phyloP scores from a whole-genome alignment of 2,329 filamentous ascomycete genomes.

The Teratosphaeria pseudoeucalypti region DNA sequence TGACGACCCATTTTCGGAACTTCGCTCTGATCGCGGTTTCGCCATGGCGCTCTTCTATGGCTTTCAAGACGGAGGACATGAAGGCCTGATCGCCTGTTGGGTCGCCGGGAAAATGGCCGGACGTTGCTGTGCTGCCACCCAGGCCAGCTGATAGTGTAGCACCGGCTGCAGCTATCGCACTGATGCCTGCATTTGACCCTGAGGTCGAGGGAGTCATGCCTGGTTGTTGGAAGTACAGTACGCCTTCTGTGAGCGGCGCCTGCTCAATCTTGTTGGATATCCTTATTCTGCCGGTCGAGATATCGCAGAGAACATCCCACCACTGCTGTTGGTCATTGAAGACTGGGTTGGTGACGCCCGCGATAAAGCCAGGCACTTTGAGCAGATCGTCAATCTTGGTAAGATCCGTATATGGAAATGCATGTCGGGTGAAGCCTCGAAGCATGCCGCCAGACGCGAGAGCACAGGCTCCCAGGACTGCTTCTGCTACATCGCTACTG shows the following conservation, averaged over 20 bases:
- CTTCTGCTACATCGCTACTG: conserved; percentile 91
- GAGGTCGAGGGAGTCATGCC: conserved; percentile 4
- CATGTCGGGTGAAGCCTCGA: conserved; percentile 86
- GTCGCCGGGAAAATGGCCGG: conserved; percentile 40
- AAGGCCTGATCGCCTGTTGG: conserved; percentile 80
- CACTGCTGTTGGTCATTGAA: conserved; percentile 93
- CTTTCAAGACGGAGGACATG: conserved; percentile 74
- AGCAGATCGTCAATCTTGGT: conserved; percentile 96
- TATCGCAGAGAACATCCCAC: conserved; percentile 95
- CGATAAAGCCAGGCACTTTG: conserved; percentile 94
- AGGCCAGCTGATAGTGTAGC: conserved; percentile 27
- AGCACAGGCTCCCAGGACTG: conserved; percentile 93
- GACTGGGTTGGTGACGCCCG: conserved; percentile 91
- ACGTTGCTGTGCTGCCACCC: conserved; percentile 20
- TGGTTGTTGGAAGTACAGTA: conserved; percentile 71
- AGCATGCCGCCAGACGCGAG: conserved; percentile 86
- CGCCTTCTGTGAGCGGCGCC: conserved; percentile 71
- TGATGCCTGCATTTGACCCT: conserved; percentile 13
- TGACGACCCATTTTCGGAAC: conserved; percentile 89
- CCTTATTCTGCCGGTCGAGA: conserved; percentile 85
- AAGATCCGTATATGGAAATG: conserved; percentile 94
- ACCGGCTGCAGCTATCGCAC: conserved; percentile 19
- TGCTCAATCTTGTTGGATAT: conserved; percentile 82
- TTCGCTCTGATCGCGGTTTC: conserved; percentile 84
- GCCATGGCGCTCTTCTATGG: conserved; percentile 75